Evolutionary conservation across 495 filamentous ascomycete species (phyloP).

Genomic region (Oleoguttula mirabilis): DNA sequence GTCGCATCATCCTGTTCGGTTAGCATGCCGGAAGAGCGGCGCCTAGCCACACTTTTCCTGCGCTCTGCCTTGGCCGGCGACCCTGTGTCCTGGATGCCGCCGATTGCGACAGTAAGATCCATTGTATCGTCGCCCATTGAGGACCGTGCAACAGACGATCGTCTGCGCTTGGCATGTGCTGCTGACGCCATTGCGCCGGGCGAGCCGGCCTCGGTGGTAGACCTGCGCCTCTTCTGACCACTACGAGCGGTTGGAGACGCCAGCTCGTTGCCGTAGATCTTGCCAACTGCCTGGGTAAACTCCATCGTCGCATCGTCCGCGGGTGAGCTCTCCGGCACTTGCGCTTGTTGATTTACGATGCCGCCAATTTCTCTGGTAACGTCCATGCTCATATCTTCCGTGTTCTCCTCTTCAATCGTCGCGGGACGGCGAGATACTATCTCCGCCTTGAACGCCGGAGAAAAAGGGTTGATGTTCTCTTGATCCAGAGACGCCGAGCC

Average conservation of each 20-base stretch:
- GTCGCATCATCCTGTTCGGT: constrained; percentile 46
- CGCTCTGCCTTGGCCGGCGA: constrained; percentile 15
- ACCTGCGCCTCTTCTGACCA: constrained; percentile 18
- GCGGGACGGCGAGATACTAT: constrained; percentile 11
- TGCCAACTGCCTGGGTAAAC: constrained; percentile 29
- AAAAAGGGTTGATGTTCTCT: constrained; percentile 49
- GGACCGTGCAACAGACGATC: constrained; percentile 19
- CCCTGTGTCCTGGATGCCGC: constrained; percentile 47
- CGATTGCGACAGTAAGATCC: constrained; percentile 71
- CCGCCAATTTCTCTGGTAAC: constrained; percentile 37
- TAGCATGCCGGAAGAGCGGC: constrained; percentile 21
- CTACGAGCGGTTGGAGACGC: neutral
- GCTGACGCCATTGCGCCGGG: constrained; percentile 1
- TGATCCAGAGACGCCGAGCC: constrained; percentile 39
- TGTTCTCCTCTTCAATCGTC: constrained; percentile 19
- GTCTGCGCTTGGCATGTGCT: constrained; percentile 7
- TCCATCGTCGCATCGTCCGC: constrained; percentile 31
- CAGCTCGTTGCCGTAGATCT: constrained; percentile 20
- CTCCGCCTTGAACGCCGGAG: constrained; percentile 21
- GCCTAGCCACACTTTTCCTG: constrained; percentile 19
- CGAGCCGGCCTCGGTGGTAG: constrained; percentile 16
- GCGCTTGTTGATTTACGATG: constrained; percentile 26
- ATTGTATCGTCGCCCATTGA: constrained; percentile 30
- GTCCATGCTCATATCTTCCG: constrained; percentile 40
- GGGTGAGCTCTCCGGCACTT: constrained; percentile 12